phyloP scores from a whole-genome alignment of 2,329 filamentous ascomycete genomes.

The Penicillium hesseltinei region DNA sequence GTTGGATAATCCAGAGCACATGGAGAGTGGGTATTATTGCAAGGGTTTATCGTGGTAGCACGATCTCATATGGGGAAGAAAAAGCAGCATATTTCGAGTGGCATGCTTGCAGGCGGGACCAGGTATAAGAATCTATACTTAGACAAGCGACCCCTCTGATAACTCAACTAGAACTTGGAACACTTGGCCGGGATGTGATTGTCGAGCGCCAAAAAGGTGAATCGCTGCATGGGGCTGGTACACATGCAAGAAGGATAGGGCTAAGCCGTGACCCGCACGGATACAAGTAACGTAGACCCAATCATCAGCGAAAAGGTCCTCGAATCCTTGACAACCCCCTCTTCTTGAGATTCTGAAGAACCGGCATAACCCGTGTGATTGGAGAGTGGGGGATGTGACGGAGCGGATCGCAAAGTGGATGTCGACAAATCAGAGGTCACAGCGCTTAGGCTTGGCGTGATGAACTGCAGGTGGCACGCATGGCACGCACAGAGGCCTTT shows the following conservation, averaged over 20 bases:
- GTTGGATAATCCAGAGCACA: not conserved
- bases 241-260: slow-evolving; percentile 10
- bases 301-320: slow-evolving; percentile 2
- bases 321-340: slow-evolving; percentile 12
- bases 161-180: not conserved
- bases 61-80: slow-evolving; percentile 10
- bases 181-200: slow-evolving; percentile 11
- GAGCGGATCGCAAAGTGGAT: slow-evolving; percentile 19
- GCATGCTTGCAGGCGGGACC: slow-evolving; percentile 11
- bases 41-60: slow-evolving; percentile 8
- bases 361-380: slow-evolving; percentile 17
- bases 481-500: slow-evolving; percentile 15
- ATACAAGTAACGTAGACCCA: slow-evolving; percentile 16
- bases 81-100: slow-evolving; percentile 3
- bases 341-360: slow-evolving; percentile 16
- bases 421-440: slow-evolving; percentile 18
- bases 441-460: slow-evolving; percentile 21
- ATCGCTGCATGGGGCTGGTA: slow-evolving; percentile 11
- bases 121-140: slow-evolving; percentile 21
- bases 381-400: slow-evolving; percentile 21
- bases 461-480: slow-evolving; percentile 19
- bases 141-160: slow-evolving; percentile 12
- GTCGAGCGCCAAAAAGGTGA: slow-evolving; percentile 19
- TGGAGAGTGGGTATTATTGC: not conserved
- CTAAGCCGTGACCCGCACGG: slow-evolving; percentile 20